Evolutionary conservation across 2,329 filamentous ascomycete species (phyloP).

Genomic region (Aspergillus glaucus): DNA sequence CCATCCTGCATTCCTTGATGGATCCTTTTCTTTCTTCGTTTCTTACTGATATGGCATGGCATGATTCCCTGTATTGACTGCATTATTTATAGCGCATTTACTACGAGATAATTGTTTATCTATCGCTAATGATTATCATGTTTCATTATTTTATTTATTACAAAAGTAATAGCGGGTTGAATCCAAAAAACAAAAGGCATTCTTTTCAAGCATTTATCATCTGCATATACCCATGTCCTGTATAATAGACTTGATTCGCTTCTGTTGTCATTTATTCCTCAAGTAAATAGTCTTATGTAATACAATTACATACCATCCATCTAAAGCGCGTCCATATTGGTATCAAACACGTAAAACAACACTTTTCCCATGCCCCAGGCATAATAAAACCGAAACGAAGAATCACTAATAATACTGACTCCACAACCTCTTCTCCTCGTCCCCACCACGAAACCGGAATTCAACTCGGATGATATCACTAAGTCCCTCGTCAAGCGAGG

Average conservation of each 20-base stretch:
- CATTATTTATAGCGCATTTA: background rate
- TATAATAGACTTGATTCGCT: no score
- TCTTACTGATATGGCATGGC: constrained; percentile 3
- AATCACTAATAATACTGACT: constrained; percentile 65
- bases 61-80: constrained; percentile 7
- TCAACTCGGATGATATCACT: constrained; percentile 68
- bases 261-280: no score
- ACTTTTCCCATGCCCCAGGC: background rate
- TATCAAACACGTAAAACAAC: background rate
- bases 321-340: no score
- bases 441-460: constrained; percentile 67
- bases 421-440: constrained; percentile 67
- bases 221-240: no score
- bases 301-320: no score
- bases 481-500: constrained; percentile 71
- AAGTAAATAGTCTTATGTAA: no score
- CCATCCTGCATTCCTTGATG: constrained; percentile 24
- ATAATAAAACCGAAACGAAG: background rate
- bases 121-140: background rate
- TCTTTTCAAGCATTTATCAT: no score
- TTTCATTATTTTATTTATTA: background rate
- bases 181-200: background rate
- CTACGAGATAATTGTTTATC: background rate
- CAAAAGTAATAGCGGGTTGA: no score
- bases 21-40: constrained; percentile 10